Evolutionary conservation across 2,329 filamentous ascomycete genomes (phyloP).

Genomic region (Aspergillus clavatus): DNA sequence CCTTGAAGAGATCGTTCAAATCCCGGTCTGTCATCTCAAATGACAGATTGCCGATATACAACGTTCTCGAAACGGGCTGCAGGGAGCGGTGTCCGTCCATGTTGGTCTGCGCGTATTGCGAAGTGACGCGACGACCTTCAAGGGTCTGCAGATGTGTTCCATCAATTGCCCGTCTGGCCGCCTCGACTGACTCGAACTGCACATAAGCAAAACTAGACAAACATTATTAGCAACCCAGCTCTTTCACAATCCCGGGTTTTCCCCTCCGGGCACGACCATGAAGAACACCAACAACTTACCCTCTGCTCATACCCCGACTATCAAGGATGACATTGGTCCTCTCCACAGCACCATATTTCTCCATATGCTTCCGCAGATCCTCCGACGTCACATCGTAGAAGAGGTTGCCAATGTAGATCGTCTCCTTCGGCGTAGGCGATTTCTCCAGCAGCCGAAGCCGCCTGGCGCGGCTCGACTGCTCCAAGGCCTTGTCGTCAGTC

Average conservation of each 20-base stretch:
- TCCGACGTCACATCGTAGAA: constrained; percentile 63
- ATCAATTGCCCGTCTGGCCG: constrained; percentile 54
- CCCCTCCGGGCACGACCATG: no score
- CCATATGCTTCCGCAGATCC: constrained; percentile 57
- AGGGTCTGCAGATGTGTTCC: constrained; percentile 56
- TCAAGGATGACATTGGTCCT: constrained; percentile 56
- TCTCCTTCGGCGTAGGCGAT: constrained; percentile 35
- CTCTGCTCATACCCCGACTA: constrained; percentile 61
- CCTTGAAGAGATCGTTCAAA: constrained; percentile 70
- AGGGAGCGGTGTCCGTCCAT: constrained; percentile 15
- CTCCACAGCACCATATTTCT: constrained; percentile 53
- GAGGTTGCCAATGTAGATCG: constrained; percentile 64
- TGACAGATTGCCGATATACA: constrained; percentile 82
- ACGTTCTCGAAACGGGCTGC: constrained; percentile 55
- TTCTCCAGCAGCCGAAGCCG: constrained; percentile 7
- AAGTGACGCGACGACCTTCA: constrained; percentile 60
- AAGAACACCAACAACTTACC: no score
- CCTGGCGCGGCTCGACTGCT: constrained; percentile 9
- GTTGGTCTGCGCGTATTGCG: constrained; percentile 52
- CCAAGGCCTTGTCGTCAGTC: constrained; percentile 29
- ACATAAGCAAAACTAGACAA: constrained; percentile 60
- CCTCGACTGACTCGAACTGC: constrained; percentile 51
- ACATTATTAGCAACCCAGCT: no score
- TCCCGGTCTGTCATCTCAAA: constrained; percentile 82
- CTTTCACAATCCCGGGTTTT: no score